These are phyloP conservation scores for Farysia itapuensis DNA, from an alignment of 1,284 basidiomycete genomes.

Conservation along the genomic window DNA sequence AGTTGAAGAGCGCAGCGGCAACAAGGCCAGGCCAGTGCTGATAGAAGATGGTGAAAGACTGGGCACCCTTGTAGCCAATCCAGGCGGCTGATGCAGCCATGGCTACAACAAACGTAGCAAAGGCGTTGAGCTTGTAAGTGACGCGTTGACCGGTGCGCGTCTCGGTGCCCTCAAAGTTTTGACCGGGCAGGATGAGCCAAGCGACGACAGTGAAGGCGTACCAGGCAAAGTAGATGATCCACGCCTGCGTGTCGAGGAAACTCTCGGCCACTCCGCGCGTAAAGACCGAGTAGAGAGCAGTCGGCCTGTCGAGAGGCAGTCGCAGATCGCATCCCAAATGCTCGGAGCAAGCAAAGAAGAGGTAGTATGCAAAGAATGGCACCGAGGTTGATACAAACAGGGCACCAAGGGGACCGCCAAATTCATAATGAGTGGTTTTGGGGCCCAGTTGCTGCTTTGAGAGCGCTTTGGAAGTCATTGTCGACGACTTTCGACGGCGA, in stretches of 20 bases:
- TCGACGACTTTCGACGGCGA: constrained; percentile 23
- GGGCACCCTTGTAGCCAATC: constrained; percentile 73
- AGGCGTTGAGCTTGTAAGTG: constrained; percentile 92
- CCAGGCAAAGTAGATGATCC: constrained; percentile 80
- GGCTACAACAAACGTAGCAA: constrained; percentile 73
- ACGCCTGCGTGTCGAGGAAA: constrained; percentile 78
- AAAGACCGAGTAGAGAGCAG: constrained; percentile 23
- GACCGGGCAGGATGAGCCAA: constrained; percentile 84
- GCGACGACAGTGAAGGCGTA: constrained; percentile 81
- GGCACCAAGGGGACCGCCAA: constrained; percentile 81
- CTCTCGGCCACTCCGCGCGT: constrained; percentile 33
- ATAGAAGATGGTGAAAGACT: constrained; percentile 83
- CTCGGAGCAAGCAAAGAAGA: constrained; percentile 85
- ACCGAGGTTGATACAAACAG: constrained; percentile 72
- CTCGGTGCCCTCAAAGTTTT: constrained; percentile 76
- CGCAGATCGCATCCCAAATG: constrained; percentile 45
- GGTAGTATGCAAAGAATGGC: constrained; percentile 74
- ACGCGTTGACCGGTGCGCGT: constrained; percentile 77
- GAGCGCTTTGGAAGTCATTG: constrained; percentile 28
- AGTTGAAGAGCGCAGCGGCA: constrained; percentile 80
- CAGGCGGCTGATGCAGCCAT: constrained; percentile 67
- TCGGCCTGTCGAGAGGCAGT: constrained; percentile 34
- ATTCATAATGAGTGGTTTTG: constrained; percentile 71
- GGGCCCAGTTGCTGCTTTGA: constrained; percentile 61
- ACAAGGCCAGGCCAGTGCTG: constrained; percentile 88